Percentiles rank a stretch among this genome's conserved stretches.
Evolutionary conservation across 306 rosid genomes (phyloP).

Genomic region (Chamaecrista fasciculata): DNA sequence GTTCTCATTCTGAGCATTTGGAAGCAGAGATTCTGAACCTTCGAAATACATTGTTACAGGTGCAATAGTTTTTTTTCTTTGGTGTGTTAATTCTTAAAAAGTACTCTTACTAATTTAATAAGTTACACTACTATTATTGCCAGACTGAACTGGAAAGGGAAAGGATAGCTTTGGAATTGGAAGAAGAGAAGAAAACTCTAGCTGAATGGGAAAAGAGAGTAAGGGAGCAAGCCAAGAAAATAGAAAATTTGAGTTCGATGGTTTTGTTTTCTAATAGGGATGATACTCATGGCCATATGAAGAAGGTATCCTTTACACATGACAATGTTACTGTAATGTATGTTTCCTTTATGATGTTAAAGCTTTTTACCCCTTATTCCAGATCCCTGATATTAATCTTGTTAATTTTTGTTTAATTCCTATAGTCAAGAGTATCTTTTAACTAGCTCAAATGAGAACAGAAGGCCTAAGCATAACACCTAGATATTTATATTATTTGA

Average conservation of each 20-base stretch:
- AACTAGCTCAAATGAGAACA: not conserved
- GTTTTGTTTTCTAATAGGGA: slow-evolving; percentile 87
- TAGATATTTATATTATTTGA: not conserved
- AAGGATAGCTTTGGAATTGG: slow-evolving; percentile 93
- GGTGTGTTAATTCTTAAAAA: slow-evolving; percentile 20
- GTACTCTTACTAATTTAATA: slow-evolving; percentile 27
- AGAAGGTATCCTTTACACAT: slow-evolving; percentile 53
- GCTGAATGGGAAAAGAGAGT: slow-evolving; percentile 89
- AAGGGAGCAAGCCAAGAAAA: slow-evolving; percentile 85
- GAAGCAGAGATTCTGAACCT: slow-evolving; percentile 79
- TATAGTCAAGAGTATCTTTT: slow-evolving; percentile 2
- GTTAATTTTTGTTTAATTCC: slow-evolving; percentile 6
- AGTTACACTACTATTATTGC: slow-evolving; percentile 24
- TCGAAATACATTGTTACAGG: slow-evolving; percentile 88
- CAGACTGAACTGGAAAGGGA: slow-evolving; percentile 94
- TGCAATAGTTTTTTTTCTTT: slow-evolving; percentile 30
- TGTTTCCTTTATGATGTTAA: not conserved
- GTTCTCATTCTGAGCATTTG: slow-evolving; percentile 90
- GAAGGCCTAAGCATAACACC: not conserved
- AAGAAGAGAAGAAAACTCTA: slow-evolving; percentile 88
- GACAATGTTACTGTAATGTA: not conserved
- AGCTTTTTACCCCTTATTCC: not conserved
- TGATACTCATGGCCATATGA: slow-evolving; percentile 55
- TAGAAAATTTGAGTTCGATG: slow-evolving; percentile 88
- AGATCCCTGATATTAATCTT: not conserved